Percentiles rank a stretch among this genome's conserved stretches.
Evolutionary conservation across 108 stramenopile genomes (phyloP).

Genomic region (Cyclostephanos invisitatus): DNA sequence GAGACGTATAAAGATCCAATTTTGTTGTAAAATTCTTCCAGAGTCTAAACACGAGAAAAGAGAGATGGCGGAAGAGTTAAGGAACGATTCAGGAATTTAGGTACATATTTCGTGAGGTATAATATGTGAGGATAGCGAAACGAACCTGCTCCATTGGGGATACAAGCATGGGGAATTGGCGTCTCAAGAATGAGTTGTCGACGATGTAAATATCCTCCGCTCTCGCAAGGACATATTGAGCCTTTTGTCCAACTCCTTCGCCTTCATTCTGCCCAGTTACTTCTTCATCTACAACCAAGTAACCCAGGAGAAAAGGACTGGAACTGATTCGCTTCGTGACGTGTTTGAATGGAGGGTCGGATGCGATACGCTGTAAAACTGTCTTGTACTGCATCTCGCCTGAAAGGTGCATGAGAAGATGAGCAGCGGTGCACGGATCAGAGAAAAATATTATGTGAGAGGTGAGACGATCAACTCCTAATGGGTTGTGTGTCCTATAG

Average conservation of each 20-base stretch:
- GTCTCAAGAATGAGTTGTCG: constrained; percentile 77
- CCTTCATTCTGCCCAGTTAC: constrained; percentile 15
- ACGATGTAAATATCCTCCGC: constrained; percentile 78
- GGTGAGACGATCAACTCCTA: no score
- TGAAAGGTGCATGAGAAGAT: background rate
- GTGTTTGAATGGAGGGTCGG: constrained; percentile 66
- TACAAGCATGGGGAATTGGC: constrained; percentile 54
- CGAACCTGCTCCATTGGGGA: constrained; percentile 74
- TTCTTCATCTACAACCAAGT: constrained; percentile 43
- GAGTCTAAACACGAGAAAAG: background rate
- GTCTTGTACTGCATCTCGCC: constrained; percentile 52
- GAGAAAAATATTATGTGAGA: no score
- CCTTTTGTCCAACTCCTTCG: constrained; percentile 31
- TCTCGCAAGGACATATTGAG: constrained; percentile 52
- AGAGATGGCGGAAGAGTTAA: background rate
- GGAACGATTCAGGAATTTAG: background rate
- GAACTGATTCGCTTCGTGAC: constrained; percentile 58
- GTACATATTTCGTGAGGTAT: background rate
- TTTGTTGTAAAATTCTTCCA: constrained; percentile 49
- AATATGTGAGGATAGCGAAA: constrained; percentile 3
- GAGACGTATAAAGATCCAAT: constrained; percentile 74
- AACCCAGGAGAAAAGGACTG: constrained; percentile 76
- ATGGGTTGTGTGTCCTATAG: background rate
- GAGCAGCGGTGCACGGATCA: no score
- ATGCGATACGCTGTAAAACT: constrained; percentile 70